Conservation (phyloP, 2,329 filamentous ascomycete genomes). For the Emmonsia crescens region DNA sequence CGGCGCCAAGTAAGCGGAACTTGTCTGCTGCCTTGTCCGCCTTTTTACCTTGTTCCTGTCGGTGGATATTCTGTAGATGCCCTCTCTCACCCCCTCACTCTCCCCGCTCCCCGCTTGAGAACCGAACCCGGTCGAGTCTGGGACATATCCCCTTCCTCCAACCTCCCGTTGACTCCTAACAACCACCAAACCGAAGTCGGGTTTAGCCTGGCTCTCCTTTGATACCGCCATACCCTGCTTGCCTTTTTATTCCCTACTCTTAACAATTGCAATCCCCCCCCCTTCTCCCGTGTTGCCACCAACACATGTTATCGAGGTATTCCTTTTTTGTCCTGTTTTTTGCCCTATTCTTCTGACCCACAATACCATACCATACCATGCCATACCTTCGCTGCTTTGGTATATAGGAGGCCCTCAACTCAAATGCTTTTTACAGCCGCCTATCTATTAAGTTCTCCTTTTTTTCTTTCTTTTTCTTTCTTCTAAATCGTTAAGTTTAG, state of each 20-base stretch:
- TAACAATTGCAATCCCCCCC: not conserved
- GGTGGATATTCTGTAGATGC: not conserved
- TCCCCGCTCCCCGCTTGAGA: not conserved
- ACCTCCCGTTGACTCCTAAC: not conserved
- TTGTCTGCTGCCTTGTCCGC: not conserved
- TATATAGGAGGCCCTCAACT: slow-evolving; percentile 13
- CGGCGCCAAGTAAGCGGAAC: not conserved
- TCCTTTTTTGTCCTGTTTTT: not conserved
- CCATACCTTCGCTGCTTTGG: slow-evolving; percentile 12
- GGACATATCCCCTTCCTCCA: not conserved
- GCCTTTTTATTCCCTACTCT: not conserved
- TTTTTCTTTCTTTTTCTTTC: not conserved
- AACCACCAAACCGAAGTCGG: not conserved
- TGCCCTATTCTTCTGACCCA: no score
- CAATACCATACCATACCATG: not conserved
- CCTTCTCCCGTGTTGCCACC: not conserved
- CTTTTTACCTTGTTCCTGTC: not conserved
- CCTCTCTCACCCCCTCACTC: not conserved
- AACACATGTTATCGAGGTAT: slow-evolving; percentile 8
- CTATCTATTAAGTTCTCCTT: not conserved
- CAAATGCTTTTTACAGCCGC: not conserved
- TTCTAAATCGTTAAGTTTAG: slow-evolving; percentile 6
- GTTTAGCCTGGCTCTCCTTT: not conserved
- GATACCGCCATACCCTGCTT: not conserved
- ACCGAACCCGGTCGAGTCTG: not conserved